Evolutionary conservation across 176 grass and related monocot species (phyloP).

Genomic region (Oryza punctata): DNA sequence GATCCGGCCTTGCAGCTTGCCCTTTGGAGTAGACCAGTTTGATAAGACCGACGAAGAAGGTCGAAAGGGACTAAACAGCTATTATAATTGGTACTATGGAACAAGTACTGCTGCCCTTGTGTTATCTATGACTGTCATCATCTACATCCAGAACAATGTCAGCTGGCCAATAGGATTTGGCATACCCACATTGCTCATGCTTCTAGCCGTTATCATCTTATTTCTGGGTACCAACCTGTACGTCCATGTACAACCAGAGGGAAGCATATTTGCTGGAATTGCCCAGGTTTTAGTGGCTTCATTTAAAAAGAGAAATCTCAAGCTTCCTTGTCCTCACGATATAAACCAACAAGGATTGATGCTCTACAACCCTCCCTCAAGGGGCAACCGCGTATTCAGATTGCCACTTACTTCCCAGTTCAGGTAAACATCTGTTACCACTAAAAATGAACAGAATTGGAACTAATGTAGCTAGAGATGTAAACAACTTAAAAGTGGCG

Average conservation of each 20-base stretch:
- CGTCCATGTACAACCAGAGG: slow-evolving; percentile 57
- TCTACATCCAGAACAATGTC: slow-evolving; percentile 62
- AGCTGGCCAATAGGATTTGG: slow-evolving; percentile 75
- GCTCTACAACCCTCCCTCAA: slow-evolving; percentile 52
- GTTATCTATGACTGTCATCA: slow-evolving; percentile 48
- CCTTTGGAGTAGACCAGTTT: slow-evolving; percentile 68
- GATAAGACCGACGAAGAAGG: slow-evolving; percentile 46
- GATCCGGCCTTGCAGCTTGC: slow-evolving; percentile 54
- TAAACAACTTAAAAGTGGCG: background rate
- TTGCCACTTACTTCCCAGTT: slow-evolving; percentile 72
- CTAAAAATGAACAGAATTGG: background rate
- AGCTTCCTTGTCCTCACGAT: slow-evolving; percentile 50
- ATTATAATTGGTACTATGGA: slow-evolving; percentile 68
- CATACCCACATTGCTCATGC: slow-evolving; percentile 58
- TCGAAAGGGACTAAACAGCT: slow-evolving; percentile 47
- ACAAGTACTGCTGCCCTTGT: slow-evolving; percentile 50
- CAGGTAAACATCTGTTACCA: slow-evolving; percentile 31
- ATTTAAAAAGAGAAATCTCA: slow-evolving; percentile 55
- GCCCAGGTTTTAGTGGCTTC: slow-evolving; percentile 55
- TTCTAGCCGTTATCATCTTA: slow-evolving; percentile 47
- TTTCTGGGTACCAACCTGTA: slow-evolving; percentile 59
- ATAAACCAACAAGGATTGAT: slow-evolving; percentile 52
- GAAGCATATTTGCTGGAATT: slow-evolving; percentile 60
- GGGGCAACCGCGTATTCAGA: slow-evolving; percentile 39
- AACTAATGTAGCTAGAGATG: background rate